Evolutionary conservation across 768 basidiomycete species (phyloP), one percentile per base, ranked within the genome.

Genomic region (Pulveroboletus sp.): DNA sequence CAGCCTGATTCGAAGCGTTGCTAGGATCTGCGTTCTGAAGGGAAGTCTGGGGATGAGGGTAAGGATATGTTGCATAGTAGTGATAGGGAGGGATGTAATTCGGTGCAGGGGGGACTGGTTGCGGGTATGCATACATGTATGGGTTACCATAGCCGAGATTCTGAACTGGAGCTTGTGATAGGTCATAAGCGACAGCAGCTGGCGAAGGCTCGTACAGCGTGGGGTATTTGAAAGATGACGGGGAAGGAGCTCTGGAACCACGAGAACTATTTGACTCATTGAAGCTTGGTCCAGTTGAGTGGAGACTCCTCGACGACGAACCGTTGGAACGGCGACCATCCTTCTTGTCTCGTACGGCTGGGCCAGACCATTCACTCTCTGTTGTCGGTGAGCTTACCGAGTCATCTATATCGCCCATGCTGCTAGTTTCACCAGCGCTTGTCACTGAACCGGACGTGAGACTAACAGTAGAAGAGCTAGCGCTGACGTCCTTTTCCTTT

Each of bases 291-390:
- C 74, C 77, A 46, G 69, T 71, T 35, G 80, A 76, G 37, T 82
- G 79, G 27, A 82, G 64, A 26, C 84, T 82, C 50, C 83, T 78
- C 8, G 79, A 78, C 5, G 82, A 81, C 1, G 83, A 82, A 15
- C 78, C 74, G 32, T 77, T 74, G 14, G 79, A 79, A 50, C 75
- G 76, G 43, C 75, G 73, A 38, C 68, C 66, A 48, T 80, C 80
- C 59, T 75, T 79, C 62, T 76, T 81, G 55, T 86, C 83, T 37
- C 80, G 74, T 35, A 72, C 66, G 44, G 72, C 71, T 6, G 79
- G 76, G 3, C 73, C 79, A 8, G 88, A 88, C 80, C 85, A 88
- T 67, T 90, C 88, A 65, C 86, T 88, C 68, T 91, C 88, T 15
- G 86, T 88, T 6, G 85, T 77, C 31, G 84, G 84, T 7, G 84